phyloP scores from a whole-genome alignment of 2,329 filamentous ascomycete species.

The Hyphodiscus sp. region DNA sequence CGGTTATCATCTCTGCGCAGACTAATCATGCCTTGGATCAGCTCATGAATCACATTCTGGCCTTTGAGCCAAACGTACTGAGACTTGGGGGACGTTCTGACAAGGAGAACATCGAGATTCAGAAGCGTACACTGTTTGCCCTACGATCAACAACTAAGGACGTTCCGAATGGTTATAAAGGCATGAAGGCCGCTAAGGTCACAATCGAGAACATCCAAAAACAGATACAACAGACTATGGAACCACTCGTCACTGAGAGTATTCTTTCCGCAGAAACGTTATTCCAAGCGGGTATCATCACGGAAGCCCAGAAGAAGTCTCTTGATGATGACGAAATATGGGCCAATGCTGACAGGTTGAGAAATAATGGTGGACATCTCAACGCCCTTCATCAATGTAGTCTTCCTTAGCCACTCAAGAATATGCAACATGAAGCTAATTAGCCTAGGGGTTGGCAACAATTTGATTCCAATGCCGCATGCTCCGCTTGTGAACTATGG shows the following conservation, averaged over 20 bases:
- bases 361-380: background rate
- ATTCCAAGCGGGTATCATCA: slow-evolving; percentile 50
- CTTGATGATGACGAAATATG: slow-evolving; percentile 33
- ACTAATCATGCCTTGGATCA: slow-evolving; percentile 91
- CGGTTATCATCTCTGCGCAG: slow-evolving; percentile 75
- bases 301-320: slow-evolving; percentile 54
- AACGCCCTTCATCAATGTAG: slow-evolving; percentile 12
- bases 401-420: background rate
- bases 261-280: slow-evolving; percentile 51
- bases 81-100: slow-evolving; percentile 40
- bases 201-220: background rate
- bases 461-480: slow-evolving; percentile 18
- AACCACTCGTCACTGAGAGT: slow-evolving; percentile 31
- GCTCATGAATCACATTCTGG: slow-evolving; percentile 44
- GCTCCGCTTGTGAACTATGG: slow-evolving; percentile 21
- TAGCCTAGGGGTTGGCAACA: slow-evolving; percentile 18
- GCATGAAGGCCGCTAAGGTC: slow-evolving; percentile 3
- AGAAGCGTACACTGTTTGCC: slow-evolving; percentile 59
- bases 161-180: slow-evolving; percentile 18
- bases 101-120: slow-evolving; percentile 51
- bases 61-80: slow-evolving; percentile 56
- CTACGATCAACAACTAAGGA: slow-evolving; percentile 37
- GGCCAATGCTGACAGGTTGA: background rate
- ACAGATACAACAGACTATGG: background rate
- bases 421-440: slow-evolving; percentile 1